Evolutionary conservation across 805 yeast genomes (phyloP).

Genomic region (Teunomyces funiuensis): DNA sequence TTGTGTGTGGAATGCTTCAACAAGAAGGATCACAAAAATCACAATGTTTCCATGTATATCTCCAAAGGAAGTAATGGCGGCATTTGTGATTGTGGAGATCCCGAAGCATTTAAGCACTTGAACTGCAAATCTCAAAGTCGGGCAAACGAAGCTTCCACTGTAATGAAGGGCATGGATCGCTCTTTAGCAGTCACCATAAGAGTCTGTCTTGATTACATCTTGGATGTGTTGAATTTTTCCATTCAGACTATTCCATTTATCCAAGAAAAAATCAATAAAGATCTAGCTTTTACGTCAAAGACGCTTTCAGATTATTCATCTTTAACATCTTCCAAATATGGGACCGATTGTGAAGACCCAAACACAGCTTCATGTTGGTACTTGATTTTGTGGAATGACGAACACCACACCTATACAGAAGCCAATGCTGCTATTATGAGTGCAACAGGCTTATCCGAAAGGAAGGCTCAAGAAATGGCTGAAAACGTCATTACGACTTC

Average conservation of each 20-base stretch:
- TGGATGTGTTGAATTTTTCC: conserved; percentile 43
- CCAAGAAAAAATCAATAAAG: conserved; percentile 28
- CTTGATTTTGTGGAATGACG: conserved; percentile 77
- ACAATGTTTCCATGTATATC: conserved; percentile 55
- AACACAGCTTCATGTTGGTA: conserved; percentile 39
- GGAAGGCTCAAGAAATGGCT: conserved; percentile 38
- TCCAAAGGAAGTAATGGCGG: conserved; percentile 52
- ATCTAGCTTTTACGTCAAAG: conserved; percentile 21
- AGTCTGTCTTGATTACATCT: conserved; percentile 39
- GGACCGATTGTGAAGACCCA: conserved; percentile 25
- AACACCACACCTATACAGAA: conserved; percentile 59
- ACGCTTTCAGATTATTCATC: conserved; percentile 30
- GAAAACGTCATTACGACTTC: conserved; percentile 41
- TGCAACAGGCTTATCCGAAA: conserved; percentile 26
- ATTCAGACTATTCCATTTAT: conserved; percentile 42
- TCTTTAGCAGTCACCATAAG: conserved; percentile 29
- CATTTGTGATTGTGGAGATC: conserved; percentile 75
- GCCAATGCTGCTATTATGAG: conserved; percentile 49
- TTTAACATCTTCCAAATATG: conserved; percentile 33
- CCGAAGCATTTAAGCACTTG: conserved; percentile 57
- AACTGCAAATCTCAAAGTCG: conserved; percentile 45
- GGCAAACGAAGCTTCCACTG: conserved; percentile 1
- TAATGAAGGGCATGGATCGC: conserved; percentile 7
- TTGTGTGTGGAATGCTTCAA: conserved; percentile 73
- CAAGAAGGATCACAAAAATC: conserved; percentile 64